Percentiles rank a stretch among this genome's conserved stretches.
Evolutionary conservation across 805 yeast species (phyloP).

Genomic region (Barnettozyma californica): DNA sequence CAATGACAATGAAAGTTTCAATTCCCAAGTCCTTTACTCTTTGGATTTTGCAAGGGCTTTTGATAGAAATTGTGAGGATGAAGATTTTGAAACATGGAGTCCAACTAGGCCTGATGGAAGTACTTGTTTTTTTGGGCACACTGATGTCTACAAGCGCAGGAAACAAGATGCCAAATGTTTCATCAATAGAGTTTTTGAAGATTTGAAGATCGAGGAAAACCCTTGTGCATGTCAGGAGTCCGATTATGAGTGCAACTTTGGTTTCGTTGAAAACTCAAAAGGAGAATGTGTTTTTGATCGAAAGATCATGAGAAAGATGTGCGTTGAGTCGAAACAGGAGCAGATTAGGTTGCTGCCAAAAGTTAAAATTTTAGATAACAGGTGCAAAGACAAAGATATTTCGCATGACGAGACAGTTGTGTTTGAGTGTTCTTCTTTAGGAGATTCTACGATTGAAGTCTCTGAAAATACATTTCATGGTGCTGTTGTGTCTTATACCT

Average conservation of each 20-base stretch:
- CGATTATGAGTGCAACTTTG: constrained; percentile 70
- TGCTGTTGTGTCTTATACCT: constrained; percentile 46
- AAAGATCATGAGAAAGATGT: constrained; percentile 28
- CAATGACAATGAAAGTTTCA: constrained; percentile 3
- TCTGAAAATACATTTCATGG: constrained; percentile 44
- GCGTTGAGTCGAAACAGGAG: constrained; percentile 24
- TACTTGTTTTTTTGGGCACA: constrained; percentile 65
- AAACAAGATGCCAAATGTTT: constrained; percentile 62
- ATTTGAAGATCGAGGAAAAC: constrained; percentile 40
- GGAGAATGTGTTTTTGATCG: constrained; percentile 46
- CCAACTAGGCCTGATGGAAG: constrained; percentile 36
- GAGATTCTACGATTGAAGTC: constrained; percentile 26
- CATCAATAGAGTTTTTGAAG: constrained; percentile 33
- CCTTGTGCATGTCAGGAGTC: constrained; percentile 56
- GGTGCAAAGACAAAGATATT: constrained; percentile 14
- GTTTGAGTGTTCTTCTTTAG: constrained; percentile 18
- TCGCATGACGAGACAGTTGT: constrained; percentile 9
- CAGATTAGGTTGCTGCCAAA: constrained; percentile 11
- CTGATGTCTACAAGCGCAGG: constrained; percentile 59
- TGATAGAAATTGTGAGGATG: constrained; percentile 32
- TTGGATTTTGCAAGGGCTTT: constrained; percentile 61
- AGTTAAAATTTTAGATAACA: constrained; percentile 21
- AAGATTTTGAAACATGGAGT: constrained; percentile 63
- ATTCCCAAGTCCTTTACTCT: constrained; percentile 22
- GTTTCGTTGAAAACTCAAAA: constrained; percentile 34